Percentiles rank a stretch among this genome's conserved stretches.
These are phyloP conservation scores for Thozetella sp. DNA, from an alignment of 495 filamentous ascomycete species.

Conservation along the genomic window DNA sequence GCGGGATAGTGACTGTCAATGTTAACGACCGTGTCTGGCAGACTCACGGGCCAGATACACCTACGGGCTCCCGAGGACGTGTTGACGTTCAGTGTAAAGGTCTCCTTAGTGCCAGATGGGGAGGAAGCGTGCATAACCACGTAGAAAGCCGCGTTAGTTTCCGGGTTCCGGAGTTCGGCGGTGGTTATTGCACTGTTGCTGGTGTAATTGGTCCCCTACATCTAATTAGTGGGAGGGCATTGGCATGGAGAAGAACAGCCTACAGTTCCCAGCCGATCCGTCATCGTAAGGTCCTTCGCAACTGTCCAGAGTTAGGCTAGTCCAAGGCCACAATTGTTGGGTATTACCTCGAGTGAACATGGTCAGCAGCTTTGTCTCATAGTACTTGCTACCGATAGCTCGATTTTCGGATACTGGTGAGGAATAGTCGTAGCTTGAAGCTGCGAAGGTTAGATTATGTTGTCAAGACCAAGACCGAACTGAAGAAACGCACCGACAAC, in stretches of 20 bases:
- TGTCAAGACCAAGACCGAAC: neutral
- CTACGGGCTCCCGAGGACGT: slow-evolving; percentile 55
- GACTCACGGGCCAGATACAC: slow-evolving; percentile 24
- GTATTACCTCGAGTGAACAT: slow-evolving; percentile 57
- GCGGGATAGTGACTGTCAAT: slow-evolving; percentile 15
- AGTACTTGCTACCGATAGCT: slow-evolving; percentile 58
- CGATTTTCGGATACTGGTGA: slow-evolving; percentile 61
- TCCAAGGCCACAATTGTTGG: too few species aligned
- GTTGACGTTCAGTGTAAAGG: slow-evolving; percentile 49
- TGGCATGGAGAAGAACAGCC: neutral
- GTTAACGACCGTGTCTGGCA: neutral
- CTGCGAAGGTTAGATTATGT: neutral
- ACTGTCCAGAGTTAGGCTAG: too few species aligned
- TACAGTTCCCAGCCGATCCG: slow-evolving; percentile 40
- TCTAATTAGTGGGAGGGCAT: neutral
- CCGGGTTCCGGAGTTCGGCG: slow-evolving; percentile 55
- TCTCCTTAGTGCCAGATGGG: slow-evolving; percentile 42
- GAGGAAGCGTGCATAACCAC: slow-evolving; percentile 53
- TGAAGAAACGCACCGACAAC: slow-evolving; percentile 9
- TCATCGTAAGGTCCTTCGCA: slow-evolving; percentile 44
- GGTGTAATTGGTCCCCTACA: slow-evolving; percentile 32
- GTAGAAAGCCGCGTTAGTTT: slow-evolving; percentile 59
- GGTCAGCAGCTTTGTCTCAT: slow-evolving; percentile 61
- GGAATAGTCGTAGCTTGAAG: slow-evolving; percentile 63
- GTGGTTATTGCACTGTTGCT: slow-evolving; percentile 46